phyloP scores from a whole-genome alignment of 768 basidiomycete species.

The Leccinum incarnatum region DNA sequence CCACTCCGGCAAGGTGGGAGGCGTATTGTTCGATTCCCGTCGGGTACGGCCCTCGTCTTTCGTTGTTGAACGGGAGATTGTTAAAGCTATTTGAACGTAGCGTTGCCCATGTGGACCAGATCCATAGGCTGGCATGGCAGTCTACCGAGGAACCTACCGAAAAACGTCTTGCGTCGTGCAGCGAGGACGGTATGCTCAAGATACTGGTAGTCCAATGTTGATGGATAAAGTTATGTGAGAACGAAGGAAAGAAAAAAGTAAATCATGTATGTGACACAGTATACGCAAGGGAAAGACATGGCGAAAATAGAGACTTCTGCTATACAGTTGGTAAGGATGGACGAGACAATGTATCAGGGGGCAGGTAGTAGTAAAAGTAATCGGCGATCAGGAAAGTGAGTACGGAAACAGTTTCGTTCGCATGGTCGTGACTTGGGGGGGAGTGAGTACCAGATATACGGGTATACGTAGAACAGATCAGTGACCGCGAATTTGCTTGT shows the following conservation, averaged over 20 bases:
- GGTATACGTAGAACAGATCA: slow-evolving; percentile 58
- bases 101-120: slow-evolving; percentile 69
- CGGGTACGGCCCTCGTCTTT: slow-evolving; percentile 39
- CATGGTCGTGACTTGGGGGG: slow-evolving; percentile 30
- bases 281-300: slow-evolving; percentile 19
- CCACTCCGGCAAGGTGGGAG: slow-evolving; percentile 43
- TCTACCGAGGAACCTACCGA: slow-evolving; percentile 36
- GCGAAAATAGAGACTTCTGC: slow-evolving; percentile 34
- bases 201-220: slow-evolving; percentile 61
- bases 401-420: slow-evolving; percentile 64
- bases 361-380: slow-evolving; percentile 37
- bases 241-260: slow-evolving; percentile 7
- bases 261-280: slow-evolving; percentile 25
- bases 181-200: slow-evolving; percentile 90
- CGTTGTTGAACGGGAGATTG: neutral
- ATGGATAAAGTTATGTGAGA: slow-evolving; percentile 41
- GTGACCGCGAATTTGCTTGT: slow-evolving; percentile 35
- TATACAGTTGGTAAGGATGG: slow-evolving; percentile 64
- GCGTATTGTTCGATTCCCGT: slow-evolving; percentile 44
- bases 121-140: slow-evolving; percentile 82
- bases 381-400: slow-evolving; percentile 25
- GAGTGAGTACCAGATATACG: slow-evolving; percentile 51
- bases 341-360: slow-evolving; percentile 29
- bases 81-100: slow-evolving; percentile 37
- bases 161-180: slow-evolving; percentile 75